Conservation (phyloP, 371 early-diverging fungal genomes). For the Rhizopus sp. region DNA sequence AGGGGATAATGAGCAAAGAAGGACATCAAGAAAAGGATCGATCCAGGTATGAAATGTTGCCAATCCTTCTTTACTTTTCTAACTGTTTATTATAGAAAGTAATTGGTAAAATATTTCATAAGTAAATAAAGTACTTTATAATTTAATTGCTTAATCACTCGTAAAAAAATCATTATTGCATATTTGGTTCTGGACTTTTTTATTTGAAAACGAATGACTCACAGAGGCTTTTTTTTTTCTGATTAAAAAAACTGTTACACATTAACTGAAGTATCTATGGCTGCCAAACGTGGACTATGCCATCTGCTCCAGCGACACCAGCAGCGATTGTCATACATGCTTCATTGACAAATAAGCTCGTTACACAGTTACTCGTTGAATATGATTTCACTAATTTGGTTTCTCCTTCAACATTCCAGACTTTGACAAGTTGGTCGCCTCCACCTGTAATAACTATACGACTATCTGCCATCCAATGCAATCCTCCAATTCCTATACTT, state of each 20-base stretch:
- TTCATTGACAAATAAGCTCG: slow-evolving; percentile 39
- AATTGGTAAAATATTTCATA: not conserved
- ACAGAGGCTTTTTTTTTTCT: too few species aligned
- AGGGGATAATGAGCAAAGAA: not conserved
- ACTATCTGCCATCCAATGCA: slow-evolving; percentile 41
- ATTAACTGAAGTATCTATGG: slow-evolving; percentile 5
- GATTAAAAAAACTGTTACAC: too few species aligned
- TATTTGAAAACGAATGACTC: too few species aligned
- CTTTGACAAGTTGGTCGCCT: slow-evolving; percentile 40
- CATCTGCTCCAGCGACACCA: slow-evolving; percentile 43
- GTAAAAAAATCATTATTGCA: not conserved
- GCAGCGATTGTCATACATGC: slow-evolving; percentile 37
- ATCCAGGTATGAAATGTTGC: not conserved
- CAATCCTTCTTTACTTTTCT: not conserved
- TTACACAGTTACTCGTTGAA: slow-evolving; percentile 32
- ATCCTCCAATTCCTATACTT: slow-evolving; percentile 40
- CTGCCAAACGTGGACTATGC: slow-evolving; percentile 40
- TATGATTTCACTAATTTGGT: slow-evolving; percentile 30
- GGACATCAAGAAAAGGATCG: slow-evolving; percentile 1
- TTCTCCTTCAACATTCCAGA: slow-evolving; percentile 36
- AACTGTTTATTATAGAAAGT: not conserved
- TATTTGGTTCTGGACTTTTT: too few species aligned
- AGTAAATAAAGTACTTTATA: not conserved
- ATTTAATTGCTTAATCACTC: not conserved
- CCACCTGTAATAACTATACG: slow-evolving; percentile 40